A percentile compares a stretch with the other conserved stretches of the same genome.
Conservation (phyloP, 2,329 filamentous ascomycete genomes). For the Arthrobotrys entomopaga region DNA sequence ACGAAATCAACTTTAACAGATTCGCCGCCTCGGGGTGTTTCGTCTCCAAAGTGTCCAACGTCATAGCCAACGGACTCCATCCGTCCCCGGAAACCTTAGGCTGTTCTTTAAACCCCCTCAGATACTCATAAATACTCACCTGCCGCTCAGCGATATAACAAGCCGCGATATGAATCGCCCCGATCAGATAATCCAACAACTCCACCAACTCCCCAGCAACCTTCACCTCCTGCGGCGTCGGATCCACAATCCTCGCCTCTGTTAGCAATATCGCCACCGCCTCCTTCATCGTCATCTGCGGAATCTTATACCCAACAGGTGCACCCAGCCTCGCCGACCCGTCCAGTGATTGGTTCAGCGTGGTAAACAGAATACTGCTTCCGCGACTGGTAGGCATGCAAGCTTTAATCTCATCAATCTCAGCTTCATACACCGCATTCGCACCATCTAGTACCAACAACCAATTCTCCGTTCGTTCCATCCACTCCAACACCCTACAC, state of each 20-base stretch:
- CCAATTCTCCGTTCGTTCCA: constrained; percentile 72
- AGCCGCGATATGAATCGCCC: constrained; percentile 74
- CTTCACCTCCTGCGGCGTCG: constrained; percentile 68
- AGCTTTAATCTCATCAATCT: constrained; percentile 66
- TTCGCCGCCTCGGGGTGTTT: constrained; percentile 69
- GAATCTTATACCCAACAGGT: constrained; percentile 62
- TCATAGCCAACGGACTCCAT: constrained; percentile 65
- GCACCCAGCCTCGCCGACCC: constrained; percentile 58
- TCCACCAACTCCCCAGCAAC: constrained; percentile 72
- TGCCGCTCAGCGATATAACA: constrained; percentile 58
- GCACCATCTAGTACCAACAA: constrained; percentile 75
- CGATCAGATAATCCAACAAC: constrained; percentile 72
- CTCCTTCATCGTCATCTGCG: constrained; percentile 68
- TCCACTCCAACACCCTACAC: constrained; percentile 70
- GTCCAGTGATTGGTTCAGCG: constrained; percentile 69
- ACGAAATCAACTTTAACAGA: constrained; percentile 72
- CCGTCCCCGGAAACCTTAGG: constrained; percentile 64
- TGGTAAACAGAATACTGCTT: constrained; percentile 75
- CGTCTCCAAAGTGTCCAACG: constrained; percentile 64
- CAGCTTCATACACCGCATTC: constrained; percentile 69
- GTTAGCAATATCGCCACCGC: constrained; percentile 71
- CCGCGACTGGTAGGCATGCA: constrained; percentile 74
- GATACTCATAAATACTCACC: constrained; percentile 64
- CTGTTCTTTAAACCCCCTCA: constrained; percentile 69
- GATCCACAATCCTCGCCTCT: constrained; percentile 70